Percentiles rank a stretch among this genome's conserved stretches.
These are phyloP conservation scores for Phanerochaete carnosa DNA, from an alignment of 768 basidiomycete genomes.

Conservation along the genomic window DNA sequence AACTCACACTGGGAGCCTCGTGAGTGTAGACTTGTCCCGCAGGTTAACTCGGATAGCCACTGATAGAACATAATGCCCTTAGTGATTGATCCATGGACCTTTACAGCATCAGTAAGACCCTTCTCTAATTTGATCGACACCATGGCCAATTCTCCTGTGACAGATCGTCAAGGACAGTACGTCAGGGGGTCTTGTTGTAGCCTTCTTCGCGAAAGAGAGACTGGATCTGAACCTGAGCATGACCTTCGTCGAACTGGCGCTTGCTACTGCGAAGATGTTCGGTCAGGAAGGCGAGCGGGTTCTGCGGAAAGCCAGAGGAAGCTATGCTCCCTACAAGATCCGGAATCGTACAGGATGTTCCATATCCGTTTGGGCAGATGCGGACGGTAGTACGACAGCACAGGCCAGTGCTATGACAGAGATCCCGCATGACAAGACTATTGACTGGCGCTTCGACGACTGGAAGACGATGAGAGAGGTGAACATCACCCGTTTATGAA, in stretches of 20 bases:
- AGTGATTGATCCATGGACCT: slow-evolving; percentile 97
- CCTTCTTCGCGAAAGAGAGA: slow-evolving; percentile 72
- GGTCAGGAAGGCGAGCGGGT: slow-evolving; percentile 70
- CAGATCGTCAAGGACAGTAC: slow-evolving; percentile 54
- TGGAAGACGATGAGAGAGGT: slow-evolving; percentile 94
- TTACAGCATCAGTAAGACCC: slow-evolving; percentile 44
- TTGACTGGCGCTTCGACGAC: slow-evolving; percentile 98
- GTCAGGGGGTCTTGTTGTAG: slow-evolving; percentile 52
- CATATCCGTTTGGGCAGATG: slow-evolving; percentile 82
- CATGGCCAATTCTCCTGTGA: neutral
- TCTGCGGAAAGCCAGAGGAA: slow-evolving; percentile 76
- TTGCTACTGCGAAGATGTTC: slow-evolving; percentile 71
- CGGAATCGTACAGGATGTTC: slow-evolving; percentile 88
- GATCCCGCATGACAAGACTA: slow-evolving; percentile 67
- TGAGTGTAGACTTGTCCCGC: slow-evolving; percentile 31
- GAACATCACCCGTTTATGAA: slow-evolving; percentile 16
- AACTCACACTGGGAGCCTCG: slow-evolving; percentile 99
- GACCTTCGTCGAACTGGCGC: slow-evolving; percentile 82
- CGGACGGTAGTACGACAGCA: slow-evolving; percentile 47
- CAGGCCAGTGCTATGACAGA: slow-evolving; percentile 52
- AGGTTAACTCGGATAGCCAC: neutral
- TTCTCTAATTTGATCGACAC: neutral
- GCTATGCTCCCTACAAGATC: slow-evolving; percentile 91
- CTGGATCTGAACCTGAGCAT: slow-evolving; percentile 90
- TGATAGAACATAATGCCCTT: neutral